These are phyloP conservation scores for Taphrina deformans DNA, from an alignment of 1,139 yeast species.

Conservation along the genomic window DNA sequence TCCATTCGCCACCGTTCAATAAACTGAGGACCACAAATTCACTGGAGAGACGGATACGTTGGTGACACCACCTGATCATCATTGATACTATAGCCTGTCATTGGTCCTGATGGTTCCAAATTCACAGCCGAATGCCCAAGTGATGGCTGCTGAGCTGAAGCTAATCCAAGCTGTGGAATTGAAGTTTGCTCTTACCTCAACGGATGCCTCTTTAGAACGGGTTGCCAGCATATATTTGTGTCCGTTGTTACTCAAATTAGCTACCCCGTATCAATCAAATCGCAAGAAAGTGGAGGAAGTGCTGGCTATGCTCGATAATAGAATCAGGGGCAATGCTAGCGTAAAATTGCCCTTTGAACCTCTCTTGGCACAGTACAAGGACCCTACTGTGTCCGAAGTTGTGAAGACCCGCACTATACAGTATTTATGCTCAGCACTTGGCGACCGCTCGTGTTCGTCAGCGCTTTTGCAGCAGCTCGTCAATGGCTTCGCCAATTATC, in stretches of 20 bases:
- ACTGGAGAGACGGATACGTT: too few species aligned
- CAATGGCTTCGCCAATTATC: not conserved
- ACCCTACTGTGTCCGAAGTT: slow-evolving; percentile 49
- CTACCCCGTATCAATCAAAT: slow-evolving; percentile 69
- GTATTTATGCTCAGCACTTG: slow-evolving; percentile 36
- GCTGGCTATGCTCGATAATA: slow-evolving; percentile 44
- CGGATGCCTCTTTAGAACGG: slow-evolving; percentile 63
- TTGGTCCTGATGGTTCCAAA: not conserved
- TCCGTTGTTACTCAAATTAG: slow-evolving; percentile 75
- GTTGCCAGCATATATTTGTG: slow-evolving; percentile 65
- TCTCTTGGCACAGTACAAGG: slow-evolving; percentile 62
- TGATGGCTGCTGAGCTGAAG: not conserved
- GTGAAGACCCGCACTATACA: slow-evolving; percentile 35
- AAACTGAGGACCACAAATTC: too few species aligned
- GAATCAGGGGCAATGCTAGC: slow-evolving; percentile 55
- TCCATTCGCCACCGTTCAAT: too few species aligned
- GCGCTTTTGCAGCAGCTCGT: not conserved
- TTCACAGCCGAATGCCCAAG: not conserved
- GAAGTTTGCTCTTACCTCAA: slow-evolving; percentile 72
- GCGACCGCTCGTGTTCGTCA: not conserved
- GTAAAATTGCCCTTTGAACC: slow-evolving; percentile 63
- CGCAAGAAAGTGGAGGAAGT: slow-evolving; percentile 62
- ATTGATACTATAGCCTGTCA: too few species aligned
- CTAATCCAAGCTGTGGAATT: slow-evolving; percentile 61
- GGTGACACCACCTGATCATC: too few species aligned